Percentiles rank a stretch among this genome's conserved stretches.
phyloP scores from a whole-genome alignment of 352 stramenopile genomes.

The Pythium folliculosum region DNA sequence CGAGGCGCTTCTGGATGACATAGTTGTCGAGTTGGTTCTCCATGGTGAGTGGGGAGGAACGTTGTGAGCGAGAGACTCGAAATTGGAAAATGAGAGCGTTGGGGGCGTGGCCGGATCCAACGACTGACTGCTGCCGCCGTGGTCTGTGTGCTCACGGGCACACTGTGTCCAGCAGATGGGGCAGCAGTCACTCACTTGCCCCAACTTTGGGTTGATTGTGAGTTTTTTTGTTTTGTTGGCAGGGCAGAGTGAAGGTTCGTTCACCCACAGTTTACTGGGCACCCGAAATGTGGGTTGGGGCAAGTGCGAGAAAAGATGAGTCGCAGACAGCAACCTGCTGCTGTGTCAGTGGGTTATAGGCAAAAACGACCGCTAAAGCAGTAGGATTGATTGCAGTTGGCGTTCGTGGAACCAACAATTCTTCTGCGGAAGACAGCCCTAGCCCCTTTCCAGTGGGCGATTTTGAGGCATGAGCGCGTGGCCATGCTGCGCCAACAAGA shows the following conservation, averaged over 20 bases:
- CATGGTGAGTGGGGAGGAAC: conserved; percentile 27
- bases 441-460: conserved; percentile 18
- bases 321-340: background rate
- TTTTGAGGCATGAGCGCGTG: conserved; percentile 27
- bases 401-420: conserved; percentile 16
- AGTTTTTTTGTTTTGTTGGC: conserved; percentile 15
- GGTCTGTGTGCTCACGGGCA: background rate
- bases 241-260: conserved; percentile 24
- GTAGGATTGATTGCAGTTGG: conserved; percentile 9
- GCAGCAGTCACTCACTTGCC: conserved; percentile 10
- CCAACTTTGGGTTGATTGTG: conserved; percentile 27
- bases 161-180: conserved; percentile 24
- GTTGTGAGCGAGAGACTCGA: conserved; percentile 19
- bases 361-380: conserved; percentile 2
- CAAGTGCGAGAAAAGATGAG: conserved; percentile 13
- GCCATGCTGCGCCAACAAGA: conserved; percentile 5
- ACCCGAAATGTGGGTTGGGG: background rate
- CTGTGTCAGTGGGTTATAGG: conserved; percentile 1
- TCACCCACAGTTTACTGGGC: background rate
- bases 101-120: background rate
- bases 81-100: conserved; percentile 22
- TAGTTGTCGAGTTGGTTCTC: conserved; percentile 76
- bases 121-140: background rate
- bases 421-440: conserved; percentile 16
- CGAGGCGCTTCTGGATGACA: conserved; percentile 75